phyloP scores from a whole-genome alignment of 208 protist species.

The Leishmania mexicana region DNA sequence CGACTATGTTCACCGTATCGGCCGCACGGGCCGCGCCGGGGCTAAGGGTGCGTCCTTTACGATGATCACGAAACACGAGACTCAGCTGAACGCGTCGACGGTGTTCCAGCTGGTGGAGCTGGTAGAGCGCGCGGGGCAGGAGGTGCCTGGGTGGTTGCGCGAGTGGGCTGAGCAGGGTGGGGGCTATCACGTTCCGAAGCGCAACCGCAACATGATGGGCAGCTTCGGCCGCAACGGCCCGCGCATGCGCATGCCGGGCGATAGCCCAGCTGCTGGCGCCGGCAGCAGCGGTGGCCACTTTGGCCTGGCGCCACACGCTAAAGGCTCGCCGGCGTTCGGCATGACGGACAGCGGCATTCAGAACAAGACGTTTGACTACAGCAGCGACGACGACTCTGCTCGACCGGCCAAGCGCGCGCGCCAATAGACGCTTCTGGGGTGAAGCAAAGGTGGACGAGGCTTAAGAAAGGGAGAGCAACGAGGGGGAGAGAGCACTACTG shows the following conservation, averaged over 20 bases:
- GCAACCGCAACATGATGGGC: constrained; percentile 74
- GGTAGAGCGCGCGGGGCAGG: constrained; percentile 69
- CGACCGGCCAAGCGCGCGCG: constrained; percentile 42
- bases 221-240: constrained; percentile 48
- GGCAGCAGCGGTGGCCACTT: constrained; percentile 15
- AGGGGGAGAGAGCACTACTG: not conserved
- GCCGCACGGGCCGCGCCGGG: constrained; percentile 90
- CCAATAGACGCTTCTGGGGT: not conserved
- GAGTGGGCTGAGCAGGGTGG: constrained; percentile 69
- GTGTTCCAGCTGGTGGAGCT: constrained; percentile 72
- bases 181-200: constrained; percentile 40
- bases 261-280: constrained; percentile 32
- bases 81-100: constrained; percentile 90
- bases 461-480: not conserved
- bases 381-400: constrained; percentile 52
- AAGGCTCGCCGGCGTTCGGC: constrained; percentile 43
- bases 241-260: constrained; percentile 54
- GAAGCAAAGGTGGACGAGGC: not conserved
- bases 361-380: constrained; percentile 71
- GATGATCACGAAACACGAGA: constrained; percentile 86
- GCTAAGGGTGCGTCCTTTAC: constrained; percentile 88
- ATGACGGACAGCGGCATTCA: constrained; percentile 37
- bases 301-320: constrained; percentile 30
- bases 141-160: constrained; percentile 70
- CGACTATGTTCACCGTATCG: constrained; percentile 98